A percentile compares a stretch with the other conserved stretches of the same genome.
These are phyloP conservation scores for Trichoderma sp. DNA, from an alignment of 2,329 filamentous ascomycete species.

Conservation along the genomic window DNA sequence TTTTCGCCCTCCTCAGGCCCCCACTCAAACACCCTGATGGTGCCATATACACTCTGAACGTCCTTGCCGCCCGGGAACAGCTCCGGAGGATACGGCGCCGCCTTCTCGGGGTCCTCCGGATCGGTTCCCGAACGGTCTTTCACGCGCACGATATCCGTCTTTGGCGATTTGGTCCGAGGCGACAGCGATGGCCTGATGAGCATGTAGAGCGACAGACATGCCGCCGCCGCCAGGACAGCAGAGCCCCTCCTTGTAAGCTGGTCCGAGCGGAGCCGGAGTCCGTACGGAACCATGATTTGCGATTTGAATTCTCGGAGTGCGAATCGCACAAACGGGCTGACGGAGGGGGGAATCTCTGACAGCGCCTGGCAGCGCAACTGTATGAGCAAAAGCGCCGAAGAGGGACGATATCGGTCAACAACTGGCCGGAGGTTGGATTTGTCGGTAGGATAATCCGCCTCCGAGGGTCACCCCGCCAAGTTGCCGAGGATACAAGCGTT, in stretches of 20 bases:
- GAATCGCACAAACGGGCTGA: not conserved
- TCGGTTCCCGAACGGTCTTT: not conserved
- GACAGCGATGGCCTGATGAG: slow-evolving; percentile 29
- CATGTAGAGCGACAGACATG: slow-evolving; percentile 39
- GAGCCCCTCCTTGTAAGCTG: slow-evolving; percentile 7
- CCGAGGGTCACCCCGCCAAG: slow-evolving; percentile 9
- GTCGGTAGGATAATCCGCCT: not conserved
- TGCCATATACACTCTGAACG: slow-evolving; percentile 68
- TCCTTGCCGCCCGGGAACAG: slow-evolving; percentile 67
- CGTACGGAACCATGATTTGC: slow-evolving; percentile 17
- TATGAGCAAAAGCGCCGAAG: not conserved
- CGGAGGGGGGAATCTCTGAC: not conserved
- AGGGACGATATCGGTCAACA: not conserved
- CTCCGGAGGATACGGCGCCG: slow-evolving; percentile 65
- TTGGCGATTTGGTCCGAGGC: slow-evolving; percentile 19
- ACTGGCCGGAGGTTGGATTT: not conserved
- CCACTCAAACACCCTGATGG: slow-evolving; percentile 75
- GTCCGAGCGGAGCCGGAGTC: slow-evolving; percentile 7
- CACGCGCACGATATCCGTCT: slow-evolving; percentile 7
- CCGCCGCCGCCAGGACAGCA: slow-evolving; percentile 25
- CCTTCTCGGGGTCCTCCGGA: not conserved
- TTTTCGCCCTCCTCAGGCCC: slow-evolving; percentile 69
- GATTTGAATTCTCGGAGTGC: not conserved
- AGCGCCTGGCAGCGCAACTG: not conserved
- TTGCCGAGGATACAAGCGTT: not conserved